A percentile compares a stretch with the other conserved stretches of the same genome.
These are phyloP conservation scores for Aaosphaeria arxii DNA, from an alignment of 2,329 filamentous ascomycete genomes.

Conservation along the genomic window DNA sequence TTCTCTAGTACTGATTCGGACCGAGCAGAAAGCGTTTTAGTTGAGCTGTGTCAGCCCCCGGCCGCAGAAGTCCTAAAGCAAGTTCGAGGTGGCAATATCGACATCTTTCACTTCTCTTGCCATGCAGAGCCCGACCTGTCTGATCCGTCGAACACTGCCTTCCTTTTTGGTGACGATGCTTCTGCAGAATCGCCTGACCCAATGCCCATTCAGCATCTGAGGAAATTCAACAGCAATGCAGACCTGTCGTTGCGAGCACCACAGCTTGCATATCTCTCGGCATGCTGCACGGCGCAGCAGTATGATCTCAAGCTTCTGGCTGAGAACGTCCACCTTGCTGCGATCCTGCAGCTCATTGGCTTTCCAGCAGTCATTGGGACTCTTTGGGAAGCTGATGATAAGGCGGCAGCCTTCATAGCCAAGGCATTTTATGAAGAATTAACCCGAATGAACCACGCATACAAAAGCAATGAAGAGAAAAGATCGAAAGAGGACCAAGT, in stretches of 20 bases:
- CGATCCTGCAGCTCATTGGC: conserved; percentile 36
- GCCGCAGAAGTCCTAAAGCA: conserved; percentile 1
- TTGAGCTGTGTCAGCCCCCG: conserved; percentile 2
- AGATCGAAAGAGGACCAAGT: background rate
- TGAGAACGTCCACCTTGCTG: conserved; percentile 35
- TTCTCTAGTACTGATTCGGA: conserved; percentile 4
- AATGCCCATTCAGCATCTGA: background rate
- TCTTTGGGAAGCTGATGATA: conserved; percentile 28
- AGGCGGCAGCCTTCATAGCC: conserved; percentile 18
- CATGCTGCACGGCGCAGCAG: conserved; percentile 36
- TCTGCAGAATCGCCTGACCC: conserved; percentile 1
- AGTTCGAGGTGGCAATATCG: conserved; percentile 2
- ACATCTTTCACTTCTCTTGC: conserved; percentile 16
- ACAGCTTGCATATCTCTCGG: conserved; percentile 35
- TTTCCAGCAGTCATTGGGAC: conserved; percentile 35
- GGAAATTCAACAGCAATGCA: background rate
- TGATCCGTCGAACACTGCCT: conserved; percentile 12
- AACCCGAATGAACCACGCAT: conserved; percentile 6
- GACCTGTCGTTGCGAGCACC: background rate
- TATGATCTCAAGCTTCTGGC: conserved; percentile 16
- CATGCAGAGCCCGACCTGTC: conserved; percentile 9
- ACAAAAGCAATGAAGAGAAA: conserved; percentile 4
- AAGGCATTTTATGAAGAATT: conserved; percentile 15
- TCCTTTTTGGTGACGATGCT: conserved; percentile 4
- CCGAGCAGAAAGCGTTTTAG: background rate